A percentile compares a stretch with the other conserved stretches of the same genome.
Evolutionary conservation across 1,284 basidiomycete genomes (phyloP).

Genomic region (Ustilago lituana): DNA sequence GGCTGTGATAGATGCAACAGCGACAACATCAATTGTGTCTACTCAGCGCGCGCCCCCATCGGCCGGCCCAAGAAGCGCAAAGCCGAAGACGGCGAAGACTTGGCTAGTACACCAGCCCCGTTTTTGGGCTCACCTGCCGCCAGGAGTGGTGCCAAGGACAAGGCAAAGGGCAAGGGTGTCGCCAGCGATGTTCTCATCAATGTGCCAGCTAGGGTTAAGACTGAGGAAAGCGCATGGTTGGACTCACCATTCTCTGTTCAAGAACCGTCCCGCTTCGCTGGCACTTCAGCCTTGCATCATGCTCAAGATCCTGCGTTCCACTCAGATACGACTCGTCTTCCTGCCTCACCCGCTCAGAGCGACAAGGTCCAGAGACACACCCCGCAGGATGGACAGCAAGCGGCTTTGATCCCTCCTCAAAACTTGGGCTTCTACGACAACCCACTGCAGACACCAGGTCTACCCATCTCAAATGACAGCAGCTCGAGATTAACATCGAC

Average conservation of each 20-base stretch:
- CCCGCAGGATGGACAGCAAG: slow-evolving; percentile 1
- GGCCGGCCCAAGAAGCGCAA: slow-evolving; percentile 58
- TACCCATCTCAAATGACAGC: neutral
- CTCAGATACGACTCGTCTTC: neutral
- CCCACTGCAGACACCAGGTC: slow-evolving; percentile 5
- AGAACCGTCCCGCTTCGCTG: neutral
- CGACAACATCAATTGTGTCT: slow-evolving; percentile 45
- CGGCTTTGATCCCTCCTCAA: neutral
- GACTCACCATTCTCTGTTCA: neutral
- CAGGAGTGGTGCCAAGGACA: neutral
- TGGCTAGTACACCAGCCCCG: neutral
- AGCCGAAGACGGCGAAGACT: slow-evolving; percentile 12
- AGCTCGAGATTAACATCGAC: slow-evolving; percentile 6
- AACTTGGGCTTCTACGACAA: slow-evolving; percentile 2
- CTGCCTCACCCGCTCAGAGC: slow-evolving; percentile 4
- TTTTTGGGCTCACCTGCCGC: neutral
- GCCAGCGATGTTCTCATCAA: neutral
- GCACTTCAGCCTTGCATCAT: slow-evolving; percentile 3
- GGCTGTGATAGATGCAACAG: slow-evolving; percentile 48
- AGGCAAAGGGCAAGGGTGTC: slow-evolving; percentile 12
- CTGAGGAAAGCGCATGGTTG: slow-evolving; percentile 1
- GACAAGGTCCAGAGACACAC: slow-evolving; percentile 3
- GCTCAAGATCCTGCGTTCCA: neutral
- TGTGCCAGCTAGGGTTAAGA: slow-evolving; percentile 10
- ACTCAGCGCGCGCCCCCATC: slow-evolving; percentile 53